phyloP scores from a whole-genome alignment of 345 rosid genomes.

The Syzygium grande region DNA sequence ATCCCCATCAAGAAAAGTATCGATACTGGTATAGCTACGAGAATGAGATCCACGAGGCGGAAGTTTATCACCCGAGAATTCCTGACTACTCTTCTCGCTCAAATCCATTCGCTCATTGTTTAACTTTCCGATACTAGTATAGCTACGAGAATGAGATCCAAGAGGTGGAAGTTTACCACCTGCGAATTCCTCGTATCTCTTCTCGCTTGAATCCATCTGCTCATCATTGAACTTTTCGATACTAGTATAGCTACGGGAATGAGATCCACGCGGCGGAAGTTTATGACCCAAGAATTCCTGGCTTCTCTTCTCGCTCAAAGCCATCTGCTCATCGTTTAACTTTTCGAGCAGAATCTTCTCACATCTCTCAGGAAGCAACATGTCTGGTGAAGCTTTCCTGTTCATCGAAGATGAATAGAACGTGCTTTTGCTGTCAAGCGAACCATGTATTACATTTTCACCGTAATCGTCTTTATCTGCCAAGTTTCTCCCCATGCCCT shows the following conservation, averaged over 20 bases:
- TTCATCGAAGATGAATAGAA: background rate
- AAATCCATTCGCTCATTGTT: background rate
- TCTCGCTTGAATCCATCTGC: background rate
- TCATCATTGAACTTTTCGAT: background rate
- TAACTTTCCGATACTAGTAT: background rate
- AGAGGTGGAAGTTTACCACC: background rate
- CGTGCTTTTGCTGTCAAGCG: background rate
- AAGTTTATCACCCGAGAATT: background rate
- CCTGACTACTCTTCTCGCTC: background rate
- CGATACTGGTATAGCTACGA: background rate
- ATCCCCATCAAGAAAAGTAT: slow-evolving; percentile 23
- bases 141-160: background rate
- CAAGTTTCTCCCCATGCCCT: background rate
- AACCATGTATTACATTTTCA: background rate
- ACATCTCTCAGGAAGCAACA: slow-evolving; percentile 24
- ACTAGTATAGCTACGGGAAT: background rate
- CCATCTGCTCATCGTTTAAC: background rate
- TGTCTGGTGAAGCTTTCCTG: slow-evolving; percentile 14
- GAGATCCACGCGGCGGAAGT: background rate
- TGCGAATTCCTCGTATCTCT: background rate
- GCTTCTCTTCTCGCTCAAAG: background rate
- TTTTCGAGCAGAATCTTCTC: background rate
- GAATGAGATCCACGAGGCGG: background rate
- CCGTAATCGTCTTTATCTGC: background rate
- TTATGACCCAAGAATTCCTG: background rate